These are phyloP conservation scores for Dactylellina sp. DNA, from an alignment of 2,329 filamentous ascomycete genomes.

Conservation along the genomic window DNA sequence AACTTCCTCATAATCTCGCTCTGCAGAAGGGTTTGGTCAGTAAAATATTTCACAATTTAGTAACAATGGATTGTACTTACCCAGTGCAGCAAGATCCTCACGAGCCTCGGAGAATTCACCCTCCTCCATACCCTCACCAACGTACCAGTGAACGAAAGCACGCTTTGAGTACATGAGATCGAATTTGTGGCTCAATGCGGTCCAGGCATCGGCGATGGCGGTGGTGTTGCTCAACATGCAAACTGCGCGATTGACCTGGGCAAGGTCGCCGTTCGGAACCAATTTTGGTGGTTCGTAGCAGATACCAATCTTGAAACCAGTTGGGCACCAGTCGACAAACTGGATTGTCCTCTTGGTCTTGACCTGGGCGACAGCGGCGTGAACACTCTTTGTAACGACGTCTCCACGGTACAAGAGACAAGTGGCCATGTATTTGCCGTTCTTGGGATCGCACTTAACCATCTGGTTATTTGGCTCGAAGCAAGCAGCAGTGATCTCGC, in stretches of 20 bases:
- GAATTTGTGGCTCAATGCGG: constrained; percentile 95
- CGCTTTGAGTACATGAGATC: constrained; percentile 99
- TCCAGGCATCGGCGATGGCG: constrained; percentile 98
- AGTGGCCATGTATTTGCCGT: constrained; percentile 99
- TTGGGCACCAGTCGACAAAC: constrained; percentile 99
- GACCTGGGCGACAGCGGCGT: constrained; percentile 90
- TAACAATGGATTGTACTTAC: constrained; percentile 48
- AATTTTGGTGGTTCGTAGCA: constrained; percentile 98
- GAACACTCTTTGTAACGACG: constrained; percentile 94
- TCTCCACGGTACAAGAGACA: constrained; percentile 98
- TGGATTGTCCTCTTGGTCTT: constrained; percentile 99
- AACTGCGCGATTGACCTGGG: constrained; percentile 98
- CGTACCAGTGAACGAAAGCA: constrained; percentile 99
- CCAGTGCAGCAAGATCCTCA: constrained; percentile 93
- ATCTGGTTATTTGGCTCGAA: constrained; percentile 99
- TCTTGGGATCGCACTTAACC: constrained; percentile 98
- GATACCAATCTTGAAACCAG: constrained; percentile 99
- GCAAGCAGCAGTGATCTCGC: constrained; percentile 98
- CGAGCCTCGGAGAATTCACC: constrained; percentile 99
- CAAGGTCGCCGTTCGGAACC: constrained; percentile 95
- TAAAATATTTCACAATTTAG: background rate
- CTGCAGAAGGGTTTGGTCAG: constrained; percentile 62
- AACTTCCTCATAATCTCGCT: constrained; percentile 99
- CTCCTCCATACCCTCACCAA: constrained; percentile 99
- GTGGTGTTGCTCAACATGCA: constrained; percentile 99